Evolutionary conservation across 768 basidiomycete species (phyloP).

Genomic region (Tylopilus subfusipes): DNA sequence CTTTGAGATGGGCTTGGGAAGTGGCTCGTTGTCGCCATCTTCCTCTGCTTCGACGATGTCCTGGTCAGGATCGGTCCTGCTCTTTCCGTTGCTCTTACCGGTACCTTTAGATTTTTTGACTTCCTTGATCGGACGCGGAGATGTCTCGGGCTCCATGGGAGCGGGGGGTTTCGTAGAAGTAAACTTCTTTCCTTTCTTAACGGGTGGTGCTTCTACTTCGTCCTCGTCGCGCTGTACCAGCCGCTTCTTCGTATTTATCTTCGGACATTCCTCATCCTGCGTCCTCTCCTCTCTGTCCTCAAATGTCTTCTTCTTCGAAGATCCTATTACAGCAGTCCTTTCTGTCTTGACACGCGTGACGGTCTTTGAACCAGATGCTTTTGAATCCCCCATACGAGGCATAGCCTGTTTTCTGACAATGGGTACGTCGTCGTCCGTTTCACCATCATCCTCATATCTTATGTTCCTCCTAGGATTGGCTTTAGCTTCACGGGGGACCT

Average conservation of each 20-base stretch:
- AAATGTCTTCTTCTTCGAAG: not conserved
- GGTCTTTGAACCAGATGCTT: not conserved
- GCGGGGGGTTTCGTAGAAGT: not conserved
- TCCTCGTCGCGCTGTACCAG: constrained; percentile 1
- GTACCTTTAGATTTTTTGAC: not conserved
- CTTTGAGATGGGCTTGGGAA: constrained; percentile 1
- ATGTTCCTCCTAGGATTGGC: not conserved
- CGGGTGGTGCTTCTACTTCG: not conserved
- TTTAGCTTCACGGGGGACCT: constrained; percentile 15
- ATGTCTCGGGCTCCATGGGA: not conserved
- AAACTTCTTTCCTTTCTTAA: constrained; percentile 19
- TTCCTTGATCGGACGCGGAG: not conserved
- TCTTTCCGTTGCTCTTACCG: not conserved
- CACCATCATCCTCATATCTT: not conserved
- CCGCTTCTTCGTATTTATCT: constrained; percentile 7
- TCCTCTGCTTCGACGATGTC: not conserved
- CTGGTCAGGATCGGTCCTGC: not conserved
- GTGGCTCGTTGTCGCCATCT: not conserved
- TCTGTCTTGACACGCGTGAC: not conserved
- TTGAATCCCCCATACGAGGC: not conserved
- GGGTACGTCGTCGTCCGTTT: constrained; percentile 3
- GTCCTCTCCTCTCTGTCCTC: not conserved
- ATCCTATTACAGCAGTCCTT: not conserved
- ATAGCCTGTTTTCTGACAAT: not conserved
- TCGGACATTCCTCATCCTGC: not conserved